A percentile compares a stretch with the other conserved stretches of the same genome.
These are phyloP conservation scores for Globisporangium yorkense DNA, from an alignment of 352 stramenopile genomes.

Conservation along the genomic window DNA sequence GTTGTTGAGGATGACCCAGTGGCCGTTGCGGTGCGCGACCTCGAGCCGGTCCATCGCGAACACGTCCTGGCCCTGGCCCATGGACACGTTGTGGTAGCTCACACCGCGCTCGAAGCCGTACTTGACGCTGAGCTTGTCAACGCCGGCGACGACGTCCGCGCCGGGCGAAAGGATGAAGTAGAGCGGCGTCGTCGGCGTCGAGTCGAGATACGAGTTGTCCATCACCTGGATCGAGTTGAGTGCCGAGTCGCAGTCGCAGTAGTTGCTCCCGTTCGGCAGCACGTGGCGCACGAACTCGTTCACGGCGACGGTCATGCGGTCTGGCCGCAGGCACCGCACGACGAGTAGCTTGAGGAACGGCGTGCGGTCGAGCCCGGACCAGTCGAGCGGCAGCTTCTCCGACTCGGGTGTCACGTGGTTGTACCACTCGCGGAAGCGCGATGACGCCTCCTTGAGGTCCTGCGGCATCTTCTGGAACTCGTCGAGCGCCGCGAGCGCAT, in stretches of 20 bases:
- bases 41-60: slow-evolving; percentile 94
- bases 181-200: slow-evolving; percentile 92
- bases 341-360: slow-evolving; percentile 97
- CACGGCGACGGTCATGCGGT: slow-evolving; percentile 93
- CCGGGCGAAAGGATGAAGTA: slow-evolving; percentile 97
- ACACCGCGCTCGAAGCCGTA: slow-evolving; percentile 95
- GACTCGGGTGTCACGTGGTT: slow-evolving; percentile 94
- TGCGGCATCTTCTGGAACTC: slow-evolving; percentile 97
- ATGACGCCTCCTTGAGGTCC: slow-evolving; percentile 94
- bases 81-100: slow-evolving; percentile 97
- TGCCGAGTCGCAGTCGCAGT: slow-evolving; percentile 95
- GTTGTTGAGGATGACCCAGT: slow-evolving; percentile 98
- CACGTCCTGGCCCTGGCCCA: slow-evolving; percentile 96
- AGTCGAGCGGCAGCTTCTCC: slow-evolving; percentile 97
- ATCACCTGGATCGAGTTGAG: slow-evolving; percentile 95
- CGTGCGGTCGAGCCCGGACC: slow-evolving; percentile 92
- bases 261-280: slow-evolving; percentile 91
- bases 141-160: slow-evolving; percentile 93
- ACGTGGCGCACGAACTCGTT: slow-evolving; percentile 93
- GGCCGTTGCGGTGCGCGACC: slow-evolving; percentile 91
- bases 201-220: slow-evolving; percentile 93
- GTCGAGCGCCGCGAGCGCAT: slow-evolving; percentile 89
- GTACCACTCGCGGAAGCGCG: slow-evolving; percentile 97
- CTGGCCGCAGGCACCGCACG: slow-evolving; percentile 90
- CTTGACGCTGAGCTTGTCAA: slow-evolving; percentile 93